Evolutionary conservation across 2,329 filamentous ascomycete species (phyloP), one percentile per base, ranked within the genome.

Genomic region (Fusarium sp.): DNA sequence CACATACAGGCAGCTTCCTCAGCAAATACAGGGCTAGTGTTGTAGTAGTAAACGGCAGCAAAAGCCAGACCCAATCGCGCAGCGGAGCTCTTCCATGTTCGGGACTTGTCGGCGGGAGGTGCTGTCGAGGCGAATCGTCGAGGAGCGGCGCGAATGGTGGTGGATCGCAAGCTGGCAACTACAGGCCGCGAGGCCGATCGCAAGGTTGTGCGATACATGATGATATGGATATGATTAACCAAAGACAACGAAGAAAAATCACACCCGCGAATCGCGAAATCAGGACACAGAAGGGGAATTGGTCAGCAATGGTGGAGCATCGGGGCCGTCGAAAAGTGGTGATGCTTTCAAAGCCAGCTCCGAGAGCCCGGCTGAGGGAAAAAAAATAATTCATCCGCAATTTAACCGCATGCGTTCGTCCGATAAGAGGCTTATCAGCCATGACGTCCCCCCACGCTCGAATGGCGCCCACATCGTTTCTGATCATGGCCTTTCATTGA

Each of bases 21-120:
- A 15, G 94, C 93, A 80, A 98, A 98, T 23, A 94, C 86, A 57
- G 90, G 88, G 76, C 92, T 95, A 8, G 94, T 98, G 84, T 94
- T 97, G 82, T 98, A 99, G 82, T 93, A 98, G 84, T 98, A 99
- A 52, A 98, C 83, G 47, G 91, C 90, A 18, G 88, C 94, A 63
- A 85, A 86, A 0, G 94, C 95, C 60, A 96, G 78, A 71, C 90
- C 93, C 89, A 94, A 92, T 84, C 95, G 88, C 75, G 89, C 79
- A 5, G 86, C 87, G 54, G 90, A 86, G 79, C 90, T 92, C 87
- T 95, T 97, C 93, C 94, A 97, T 78, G 90, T 92, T 79, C 94
- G 85, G 75, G 89, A 89, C 83, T 90, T 93, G 77, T 89, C 84
- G 71, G 89, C 85, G 4, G 91, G 79, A 12, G 78, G 65, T 7